Evolutionary conservation across 2,329 filamentous ascomycete species (phyloP).

Genomic region (Nigrospora osmanthi): DNA sequence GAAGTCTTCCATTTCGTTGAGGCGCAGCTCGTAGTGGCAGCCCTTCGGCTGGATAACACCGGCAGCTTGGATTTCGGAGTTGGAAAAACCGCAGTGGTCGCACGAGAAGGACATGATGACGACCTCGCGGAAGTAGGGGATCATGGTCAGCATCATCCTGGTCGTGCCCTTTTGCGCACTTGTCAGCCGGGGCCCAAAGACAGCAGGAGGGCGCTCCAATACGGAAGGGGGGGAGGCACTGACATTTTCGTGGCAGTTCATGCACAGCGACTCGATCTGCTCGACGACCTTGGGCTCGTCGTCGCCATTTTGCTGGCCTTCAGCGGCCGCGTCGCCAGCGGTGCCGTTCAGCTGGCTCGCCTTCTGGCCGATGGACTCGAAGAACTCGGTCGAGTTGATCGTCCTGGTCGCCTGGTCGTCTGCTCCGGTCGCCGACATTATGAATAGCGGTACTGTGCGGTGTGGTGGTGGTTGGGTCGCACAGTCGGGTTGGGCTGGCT

Average conservation of each 20-base stretch:
- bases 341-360: constrained; percentile 39
- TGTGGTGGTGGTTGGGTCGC: neutral
- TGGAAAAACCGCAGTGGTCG: constrained; percentile 79
- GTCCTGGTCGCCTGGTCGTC: constrained; percentile 23
- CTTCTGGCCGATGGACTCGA: constrained; percentile 56
- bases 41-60: constrained; percentile 88
- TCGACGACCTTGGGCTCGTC: constrained; percentile 52
- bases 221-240: constrained; percentile 11
- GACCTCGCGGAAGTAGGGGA: constrained; percentile 95
- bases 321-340: constrained; percentile 13
- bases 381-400: constrained; percentile 40
- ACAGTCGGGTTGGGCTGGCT: neutral
- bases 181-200: neutral
- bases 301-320: constrained; percentile 18
- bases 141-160: constrained; percentile 75
- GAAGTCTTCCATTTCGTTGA: constrained; percentile 68
- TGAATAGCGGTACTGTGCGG: constrained; percentile 6
- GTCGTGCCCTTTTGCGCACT: constrained; percentile 60
- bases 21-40: constrained; percentile 71
- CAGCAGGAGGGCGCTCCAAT: neutral
- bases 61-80: constrained; percentile 90
- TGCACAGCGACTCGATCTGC: constrained; percentile 72
- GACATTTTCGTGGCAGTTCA: constrained; percentile 79
- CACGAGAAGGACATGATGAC: constrained; percentile 97
- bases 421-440: constrained; percentile 32